Evolutionary conservation across 108 stramenopile species (phyloP), one percentile per base, ranked within the genome.

Genomic region (Chaetoceros muelleri): DNA sequence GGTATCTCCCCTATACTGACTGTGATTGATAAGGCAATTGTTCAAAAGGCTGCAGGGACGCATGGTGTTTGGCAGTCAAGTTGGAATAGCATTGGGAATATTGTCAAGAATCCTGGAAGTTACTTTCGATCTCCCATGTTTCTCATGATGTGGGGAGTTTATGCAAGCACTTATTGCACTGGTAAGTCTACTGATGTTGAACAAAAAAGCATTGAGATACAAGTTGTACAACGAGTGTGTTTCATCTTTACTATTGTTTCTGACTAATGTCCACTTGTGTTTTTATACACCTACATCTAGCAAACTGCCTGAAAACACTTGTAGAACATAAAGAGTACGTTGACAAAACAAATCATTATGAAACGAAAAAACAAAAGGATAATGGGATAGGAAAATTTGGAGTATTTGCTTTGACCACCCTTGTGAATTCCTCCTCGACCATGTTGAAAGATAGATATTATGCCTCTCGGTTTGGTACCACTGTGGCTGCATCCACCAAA

Each of bases 11-110:
- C 80, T 13, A 60, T 76, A 50, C 23, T 81, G 18, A 75, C 80
- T n/a, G 64, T 81, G 0, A 57, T 81, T 2, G 80, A 81, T 54
- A 74, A 77, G 34, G 80, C 80, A 0, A 72, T 81, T 50, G 76
- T 77, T 2, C 57, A 77, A 62, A 52, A 44, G 24, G 59, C 80
- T 22, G 58, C 75, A 23, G 73, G 73, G 1, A 53, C 71, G 0
- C 55, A 72, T 19, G 68, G 70, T 13, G 21, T 77, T 1, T 0
- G 74, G 8, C 13, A 18, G 2, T 67, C 65, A 16, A 56, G 48
- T 13, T 7, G 46, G 0, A 49, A 69, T 27, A 60, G 65, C 1
- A 8, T 73, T 0, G 10, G 18, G 23, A 30, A 18, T 28, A 81
- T 81, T 31, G 22, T 58, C 0, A 29, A 50, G 44, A 66, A 63